Conservation (phyloP, 1,284 basidiomycete species). For the Austroboletus novae-zelandiae region DNA sequence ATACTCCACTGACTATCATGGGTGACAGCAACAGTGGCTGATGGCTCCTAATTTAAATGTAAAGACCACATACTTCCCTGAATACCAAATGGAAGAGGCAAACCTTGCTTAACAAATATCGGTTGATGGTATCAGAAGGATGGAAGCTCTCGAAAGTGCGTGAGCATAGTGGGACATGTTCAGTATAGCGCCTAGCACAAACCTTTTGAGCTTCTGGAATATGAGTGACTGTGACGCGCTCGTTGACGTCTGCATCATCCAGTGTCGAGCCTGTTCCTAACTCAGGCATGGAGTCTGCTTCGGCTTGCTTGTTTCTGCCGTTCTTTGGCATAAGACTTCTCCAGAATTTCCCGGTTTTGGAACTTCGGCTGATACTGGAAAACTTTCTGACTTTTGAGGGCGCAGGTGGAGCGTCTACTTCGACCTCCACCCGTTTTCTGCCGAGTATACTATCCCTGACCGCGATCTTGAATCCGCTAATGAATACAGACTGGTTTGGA, state of each 20-base stretch:
- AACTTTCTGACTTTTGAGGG: neutral
- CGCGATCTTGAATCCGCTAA: slow-evolving; percentile 8
- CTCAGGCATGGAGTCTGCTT: neutral
- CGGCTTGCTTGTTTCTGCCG: neutral
- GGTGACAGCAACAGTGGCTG: neutral
- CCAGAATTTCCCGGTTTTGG: neutral
- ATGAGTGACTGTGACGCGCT: neutral
- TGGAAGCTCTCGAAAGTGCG: neutral
- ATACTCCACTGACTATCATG: slow-evolving; percentile 1
- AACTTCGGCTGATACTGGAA: neutral
- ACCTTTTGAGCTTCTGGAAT: neutral
- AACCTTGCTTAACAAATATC: slow-evolving; percentile 1
- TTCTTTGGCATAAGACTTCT: neutral
- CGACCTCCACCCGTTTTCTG: neutral
- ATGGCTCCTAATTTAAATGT: neutral
- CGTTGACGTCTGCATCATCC: neutral
- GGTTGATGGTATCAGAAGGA: slow-evolving; percentile 5
- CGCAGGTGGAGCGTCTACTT: neutral
- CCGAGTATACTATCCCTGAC: neutral
- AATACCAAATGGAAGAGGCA: neutral
- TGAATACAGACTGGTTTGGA: slow-evolving; percentile 5
- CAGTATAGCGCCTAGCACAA: neutral
- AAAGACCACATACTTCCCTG: neutral
- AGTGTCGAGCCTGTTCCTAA: neutral
- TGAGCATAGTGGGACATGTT: neutral